Base-by-base conservation (phyloP, 2,329 filamentous ascomycete genomes). In the Cryphonectria nitschkei region DNA sequence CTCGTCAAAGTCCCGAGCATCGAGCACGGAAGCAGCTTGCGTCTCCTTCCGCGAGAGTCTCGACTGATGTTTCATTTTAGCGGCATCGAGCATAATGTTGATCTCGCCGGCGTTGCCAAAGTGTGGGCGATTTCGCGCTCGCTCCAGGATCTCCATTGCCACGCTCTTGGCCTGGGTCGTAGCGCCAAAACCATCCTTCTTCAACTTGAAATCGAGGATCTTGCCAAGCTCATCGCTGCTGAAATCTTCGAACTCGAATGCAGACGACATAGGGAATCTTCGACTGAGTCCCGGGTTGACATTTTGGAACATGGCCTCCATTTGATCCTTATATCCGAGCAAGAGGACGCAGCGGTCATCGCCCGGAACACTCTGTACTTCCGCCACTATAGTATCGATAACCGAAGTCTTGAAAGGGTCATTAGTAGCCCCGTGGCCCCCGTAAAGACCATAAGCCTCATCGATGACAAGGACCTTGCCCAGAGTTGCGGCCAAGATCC, bases 401-500 rank as follows among this genome's bases (percentile, higher is more conserved):
- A 93, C 90, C 0, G 88, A 90, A 0, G 83, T 86, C 76, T 88
- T 91, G 80, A 81, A 94, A 0, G 80, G 77, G 19, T 82, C 81
- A 0, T 70, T 73, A 0, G 68, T 66, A 0, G 78, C 76, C 1
- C 75, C 78, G 2, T 78, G 77, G 0, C 81, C 82, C 1, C 80
- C 79, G 62, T 84, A 87, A 0, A 95, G 82, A 46, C 89, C 88
- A 73, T 95, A 95, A 0, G 92, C 92, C 76, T 96, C 93, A 73
- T 95, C 93, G 2, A 95, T 94, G 19, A 95, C 87, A 0, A 95
- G 84, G 0, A 95, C 91, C 74, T 95, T 95, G 0, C 93, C 93
- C 0, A 86, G 74, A 0, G 90, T 89, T 0, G 89, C 81, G 0
- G 87, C 88, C 0, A 95, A 82, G 8, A 95, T 94, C 0, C 83